Evolutionary conservation across 2,329 filamentous ascomycete species (phyloP).

Genomic region (Moelleriella libera): DNA sequence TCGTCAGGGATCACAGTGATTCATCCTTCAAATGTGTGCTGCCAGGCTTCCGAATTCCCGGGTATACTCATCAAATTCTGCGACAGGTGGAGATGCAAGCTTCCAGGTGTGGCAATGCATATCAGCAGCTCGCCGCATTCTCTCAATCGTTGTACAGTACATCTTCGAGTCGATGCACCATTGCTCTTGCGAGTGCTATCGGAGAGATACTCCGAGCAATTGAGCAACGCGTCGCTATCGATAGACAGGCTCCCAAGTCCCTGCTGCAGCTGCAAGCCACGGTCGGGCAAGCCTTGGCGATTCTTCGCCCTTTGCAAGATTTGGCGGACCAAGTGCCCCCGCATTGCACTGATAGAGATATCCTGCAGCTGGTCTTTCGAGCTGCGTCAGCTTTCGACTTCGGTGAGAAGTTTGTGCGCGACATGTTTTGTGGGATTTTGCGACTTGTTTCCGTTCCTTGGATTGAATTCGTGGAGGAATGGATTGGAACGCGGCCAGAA

Average conservation of each 20-base stretch:
- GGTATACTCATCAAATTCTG: slow-evolving; percentile 37
- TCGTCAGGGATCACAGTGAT: slow-evolving; percentile 40
- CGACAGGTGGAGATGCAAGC: slow-evolving; percentile 31
- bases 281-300: slow-evolving; percentile 28
- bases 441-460: slow-evolving; percentile 49
- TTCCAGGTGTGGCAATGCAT: slow-evolving; percentile 30
- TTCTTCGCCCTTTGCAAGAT: slow-evolving; percentile 36
- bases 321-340: slow-evolving; percentile 33
- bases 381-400: slow-evolving; percentile 51
- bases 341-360: slow-evolving; percentile 39
- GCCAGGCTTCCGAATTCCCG: slow-evolving; percentile 35
- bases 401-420: slow-evolving; percentile 43
- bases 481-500: slow-evolving; percentile 57
- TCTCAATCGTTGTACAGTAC: slow-evolving; percentile 30
- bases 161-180: slow-evolving; percentile 28
- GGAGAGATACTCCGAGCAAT: slow-evolving; percentile 33
- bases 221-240: slow-evolving; percentile 31
- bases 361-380: slow-evolving; percentile 47
- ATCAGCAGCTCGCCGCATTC: slow-evolving; percentile 30
- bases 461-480: slow-evolving; percentile 54
- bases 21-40: slow-evolving; percentile 36
- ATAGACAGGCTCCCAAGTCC: slow-evolving; percentile 27
- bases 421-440: slow-evolving; percentile 54
- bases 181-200: slow-evolving; percentile 37
- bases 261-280: slow-evolving; percentile 38